Conservation (phyloP, 805 yeast genomes). For the Vanderwaltozyma polyspora region DNA sequence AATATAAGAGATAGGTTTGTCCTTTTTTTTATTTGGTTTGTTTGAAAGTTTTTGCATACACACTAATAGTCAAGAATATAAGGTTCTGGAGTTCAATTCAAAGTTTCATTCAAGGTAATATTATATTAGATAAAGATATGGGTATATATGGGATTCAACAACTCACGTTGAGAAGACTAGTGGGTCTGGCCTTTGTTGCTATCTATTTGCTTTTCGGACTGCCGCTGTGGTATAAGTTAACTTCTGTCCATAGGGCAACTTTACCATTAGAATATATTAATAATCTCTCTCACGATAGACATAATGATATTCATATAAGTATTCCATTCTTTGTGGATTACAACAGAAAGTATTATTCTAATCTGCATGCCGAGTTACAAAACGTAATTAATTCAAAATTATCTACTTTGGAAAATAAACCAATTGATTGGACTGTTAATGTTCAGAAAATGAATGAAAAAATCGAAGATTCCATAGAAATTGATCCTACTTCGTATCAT, state of each 20-base stretch:
- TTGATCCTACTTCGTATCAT: background rate
- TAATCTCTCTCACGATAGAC: constrained; percentile 27
- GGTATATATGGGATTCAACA: no score
- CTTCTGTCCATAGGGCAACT: constrained; percentile 33
- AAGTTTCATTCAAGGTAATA: no score
- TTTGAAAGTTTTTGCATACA: no score
- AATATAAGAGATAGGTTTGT: no score
- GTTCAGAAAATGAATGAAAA: background rate
- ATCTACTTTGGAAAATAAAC: background rate
- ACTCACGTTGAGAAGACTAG: background rate
- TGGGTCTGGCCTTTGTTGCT: constrained; percentile 2
- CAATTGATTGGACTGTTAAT: background rate
- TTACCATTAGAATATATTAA: constrained; percentile 29
- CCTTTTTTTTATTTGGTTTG: no score
- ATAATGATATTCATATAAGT: constrained; percentile 33
- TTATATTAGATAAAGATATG: no score
- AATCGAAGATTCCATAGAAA: background rate
- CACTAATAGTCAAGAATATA: no score
- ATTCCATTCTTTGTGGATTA: constrained; percentile 31
- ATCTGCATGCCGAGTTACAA: background rate
- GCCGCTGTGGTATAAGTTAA: constrained; percentile 33
- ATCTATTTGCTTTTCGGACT: constrained; percentile 28
- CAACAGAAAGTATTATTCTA: background rate
- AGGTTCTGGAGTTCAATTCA: no score
- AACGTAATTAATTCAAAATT: background rate